These are phyloP conservation scores for Xylaria flabelliformis DNA, from an alignment of 495 filamentous ascomycete species.

Conservation along the genomic window DNA sequence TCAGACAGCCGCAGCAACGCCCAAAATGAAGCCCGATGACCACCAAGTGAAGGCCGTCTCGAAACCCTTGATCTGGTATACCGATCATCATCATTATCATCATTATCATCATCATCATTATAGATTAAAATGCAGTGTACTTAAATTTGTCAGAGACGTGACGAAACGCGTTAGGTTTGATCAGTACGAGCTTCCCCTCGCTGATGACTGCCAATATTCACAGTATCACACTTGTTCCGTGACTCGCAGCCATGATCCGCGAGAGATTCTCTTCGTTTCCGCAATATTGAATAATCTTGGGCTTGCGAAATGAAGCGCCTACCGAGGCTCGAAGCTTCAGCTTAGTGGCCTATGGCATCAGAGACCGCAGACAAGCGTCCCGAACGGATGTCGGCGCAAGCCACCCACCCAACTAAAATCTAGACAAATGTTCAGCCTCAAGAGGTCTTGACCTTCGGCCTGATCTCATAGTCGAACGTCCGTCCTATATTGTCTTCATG, in stretches of 20 bases:
- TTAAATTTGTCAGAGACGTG: slow-evolving; percentile 7
- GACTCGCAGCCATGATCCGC: slow-evolving; percentile 7
- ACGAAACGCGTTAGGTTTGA: slow-evolving; percentile 16
- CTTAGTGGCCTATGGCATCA: not conserved
- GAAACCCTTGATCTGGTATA: not conserved
- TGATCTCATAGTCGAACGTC: not conserved
- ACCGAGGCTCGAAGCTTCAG: slow-evolving; percentile 12
- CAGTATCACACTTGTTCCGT: not conserved
- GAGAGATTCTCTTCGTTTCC: not conserved
- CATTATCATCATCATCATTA: not conserved
- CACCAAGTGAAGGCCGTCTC: slow-evolving; percentile 2
- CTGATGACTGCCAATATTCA: slow-evolving; percentile 6
- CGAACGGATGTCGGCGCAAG: slow-evolving; percentile 9
- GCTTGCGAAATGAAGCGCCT: not conserved
- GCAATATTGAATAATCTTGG: slow-evolving; percentile 1
- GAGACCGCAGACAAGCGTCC: slow-evolving; percentile 17
- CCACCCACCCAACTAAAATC: not conserved
- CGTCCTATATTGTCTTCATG: not conserved
- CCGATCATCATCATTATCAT: not conserved
- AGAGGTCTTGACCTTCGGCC: not conserved
- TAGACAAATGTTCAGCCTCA: slow-evolving; percentile 19
- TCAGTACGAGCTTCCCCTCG: not conserved
- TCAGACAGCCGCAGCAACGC: not conserved
- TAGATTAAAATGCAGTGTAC: not conserved
- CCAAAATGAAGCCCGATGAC: slow-evolving; percentile 22